phyloP scores from a whole-genome alignment of 2,329 filamentous ascomycete genomes.

The Mariannaea elegans region DNA sequence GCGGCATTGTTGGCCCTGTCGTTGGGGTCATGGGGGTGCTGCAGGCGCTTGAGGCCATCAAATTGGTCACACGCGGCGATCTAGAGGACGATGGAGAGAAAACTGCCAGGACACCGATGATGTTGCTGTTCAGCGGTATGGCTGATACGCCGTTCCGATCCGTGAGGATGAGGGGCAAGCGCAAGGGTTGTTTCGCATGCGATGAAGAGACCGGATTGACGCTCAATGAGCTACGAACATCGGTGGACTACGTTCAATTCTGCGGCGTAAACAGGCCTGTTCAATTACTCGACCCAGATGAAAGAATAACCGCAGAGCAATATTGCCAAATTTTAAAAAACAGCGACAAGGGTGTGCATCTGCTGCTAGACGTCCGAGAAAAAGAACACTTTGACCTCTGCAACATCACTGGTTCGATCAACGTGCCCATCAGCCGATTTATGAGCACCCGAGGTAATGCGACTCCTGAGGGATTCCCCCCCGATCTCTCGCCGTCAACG shows the following conservation, averaged over 20 bases:
- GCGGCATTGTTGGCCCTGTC: constrained; percentile 89
- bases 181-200: constrained; percentile 80
- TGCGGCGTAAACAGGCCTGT: constrained; percentile 73
- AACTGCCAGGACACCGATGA: constrained; percentile 38
- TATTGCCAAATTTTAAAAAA: constrained; percentile 55
- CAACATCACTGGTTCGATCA: constrained; percentile 78
- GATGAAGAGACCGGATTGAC: constrained; percentile 68
- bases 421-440: constrained; percentile 67
- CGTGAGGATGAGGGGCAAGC: constrained; percentile 75
- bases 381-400: constrained; percentile 86
- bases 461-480: constrained; percentile 50
- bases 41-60: constrained; percentile 89
- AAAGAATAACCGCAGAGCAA: constrained; percentile 72
- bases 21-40: constrained; percentile 93
- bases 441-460: constrained; percentile 56
- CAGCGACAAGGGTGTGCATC: constrained; percentile 20
- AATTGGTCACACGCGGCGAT: constrained; percentile 68
- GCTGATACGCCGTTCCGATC: constrained; percentile 69
- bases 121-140: constrained; percentile 60
- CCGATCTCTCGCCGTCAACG: constrained; percentile 49
- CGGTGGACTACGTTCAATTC: constrained; percentile 85
- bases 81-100: constrained; percentile 29
- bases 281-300: constrained; percentile 65
- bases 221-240: constrained; percentile 66
- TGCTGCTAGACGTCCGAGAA: constrained; percentile 85